A percentile compares a stretch with the other conserved stretches of the same genome.
Evolutionary conservation across 805 yeast species (phyloP).

Genomic region (Spathaspora girioi): DNA sequence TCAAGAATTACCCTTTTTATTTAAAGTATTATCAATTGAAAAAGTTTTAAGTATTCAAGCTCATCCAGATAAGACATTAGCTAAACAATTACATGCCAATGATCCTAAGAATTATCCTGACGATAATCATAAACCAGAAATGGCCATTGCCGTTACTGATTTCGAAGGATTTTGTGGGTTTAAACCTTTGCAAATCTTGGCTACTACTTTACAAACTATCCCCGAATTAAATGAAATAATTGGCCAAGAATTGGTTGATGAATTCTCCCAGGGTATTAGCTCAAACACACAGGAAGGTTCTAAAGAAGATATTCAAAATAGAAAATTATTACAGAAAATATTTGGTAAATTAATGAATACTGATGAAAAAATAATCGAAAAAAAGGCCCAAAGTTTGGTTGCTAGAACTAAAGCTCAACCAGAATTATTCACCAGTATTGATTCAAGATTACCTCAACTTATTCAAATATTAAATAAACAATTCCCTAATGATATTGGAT

Average conservation of each 20-base stretch:
- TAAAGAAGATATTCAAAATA: constrained; percentile 53
- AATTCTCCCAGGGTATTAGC: constrained; percentile 50
- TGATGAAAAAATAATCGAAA: constrained; percentile 52
- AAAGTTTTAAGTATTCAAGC: constrained; percentile 96
- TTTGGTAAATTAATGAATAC: constrained; percentile 86
- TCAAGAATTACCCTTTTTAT: constrained; percentile 82
- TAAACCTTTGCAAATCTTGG: constrained; percentile 81
- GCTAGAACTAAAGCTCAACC: constrained; percentile 59
- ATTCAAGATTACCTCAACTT: constrained; percentile 60
- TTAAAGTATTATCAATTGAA: constrained; percentile 89
- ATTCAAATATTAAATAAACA: constrained; percentile 77
- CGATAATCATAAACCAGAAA: constrained; percentile 98
- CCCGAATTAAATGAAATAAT: constrained; percentile 76
- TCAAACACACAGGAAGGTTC: constrained; percentile 45
- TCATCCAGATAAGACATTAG: constrained; percentile 91
- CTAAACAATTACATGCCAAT: constrained; percentile 63
- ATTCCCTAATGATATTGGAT: constrained; percentile 91
- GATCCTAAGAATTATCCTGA: constrained; percentile 97
- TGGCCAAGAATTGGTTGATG: constrained; percentile 54
- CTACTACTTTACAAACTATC: constrained; percentile 60
- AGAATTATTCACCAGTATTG: constrained; percentile 47
- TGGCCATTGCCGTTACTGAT: constrained; percentile 95
- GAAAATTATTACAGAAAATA: constrained; percentile 64
- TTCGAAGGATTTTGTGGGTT: constrained; percentile 99
- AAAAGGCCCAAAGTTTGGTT: constrained; percentile 63